Conservation (phyloP, 2,329 filamentous ascomycete genomes). For the Aphanoascus verrucosus region DNA sequence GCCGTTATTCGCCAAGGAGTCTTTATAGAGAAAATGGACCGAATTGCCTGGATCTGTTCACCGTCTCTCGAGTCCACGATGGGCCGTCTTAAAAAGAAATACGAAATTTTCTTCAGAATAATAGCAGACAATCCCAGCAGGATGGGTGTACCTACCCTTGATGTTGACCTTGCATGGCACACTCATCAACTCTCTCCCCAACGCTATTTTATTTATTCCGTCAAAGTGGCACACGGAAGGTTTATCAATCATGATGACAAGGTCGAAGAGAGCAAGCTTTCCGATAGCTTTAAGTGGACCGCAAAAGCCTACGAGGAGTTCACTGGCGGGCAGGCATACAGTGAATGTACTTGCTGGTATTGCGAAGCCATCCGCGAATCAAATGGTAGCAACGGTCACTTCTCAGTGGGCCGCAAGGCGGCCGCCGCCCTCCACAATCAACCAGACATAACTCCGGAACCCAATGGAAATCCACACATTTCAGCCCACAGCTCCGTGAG, state of each 20-base stretch:
- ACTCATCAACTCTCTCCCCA: constrained; percentile 62
- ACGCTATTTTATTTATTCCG: constrained; percentile 52
- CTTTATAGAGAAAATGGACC: constrained; percentile 52
- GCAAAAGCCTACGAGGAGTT: constrained; percentile 56
- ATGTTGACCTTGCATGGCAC: constrained; percentile 42
- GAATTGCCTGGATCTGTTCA: constrained; percentile 68
- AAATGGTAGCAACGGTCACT: constrained; percentile 28
- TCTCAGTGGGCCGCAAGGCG: constrained; percentile 39
- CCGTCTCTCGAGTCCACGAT: constrained; percentile 55
- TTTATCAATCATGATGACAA: constrained; percentile 81
- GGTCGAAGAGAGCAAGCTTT: constrained; percentile 57
- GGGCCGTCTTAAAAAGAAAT: constrained; percentile 49
- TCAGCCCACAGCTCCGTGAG: constrained; percentile 60
- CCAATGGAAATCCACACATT: constrained; percentile 55
- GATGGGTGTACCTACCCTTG: constrained; percentile 29
- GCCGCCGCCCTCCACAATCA: constrained; percentile 35
- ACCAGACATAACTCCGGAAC: constrained; percentile 37
- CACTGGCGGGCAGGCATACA: constrained; percentile 56
- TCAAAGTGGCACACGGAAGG: constrained; percentile 34
- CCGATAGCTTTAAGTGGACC: constrained; percentile 60
- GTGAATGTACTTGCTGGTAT: constrained; percentile 73
- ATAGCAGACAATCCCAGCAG: constrained; percentile 27
- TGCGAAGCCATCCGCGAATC: constrained; percentile 60
- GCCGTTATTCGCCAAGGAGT: constrained; percentile 36
- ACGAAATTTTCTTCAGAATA: constrained; percentile 37